Evolutionary conservation across 495 filamentous ascomycete species (phyloP).

Genomic region (Lentithecium fluviatile): DNA sequence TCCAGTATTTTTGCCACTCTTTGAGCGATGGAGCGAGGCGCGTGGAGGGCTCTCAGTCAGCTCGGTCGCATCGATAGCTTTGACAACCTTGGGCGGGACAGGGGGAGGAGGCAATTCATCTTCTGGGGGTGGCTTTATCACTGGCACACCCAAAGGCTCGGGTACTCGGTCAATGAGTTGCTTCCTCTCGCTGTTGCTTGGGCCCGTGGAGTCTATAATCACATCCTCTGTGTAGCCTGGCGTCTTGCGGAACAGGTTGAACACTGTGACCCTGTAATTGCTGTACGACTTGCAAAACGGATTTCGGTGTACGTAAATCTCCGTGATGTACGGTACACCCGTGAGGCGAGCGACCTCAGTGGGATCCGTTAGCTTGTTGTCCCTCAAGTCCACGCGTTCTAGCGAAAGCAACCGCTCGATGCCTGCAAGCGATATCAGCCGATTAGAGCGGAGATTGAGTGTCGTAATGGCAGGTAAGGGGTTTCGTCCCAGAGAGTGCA

Average conservation of each 20-base stretch:
- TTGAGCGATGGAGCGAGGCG: constrained; percentile 32
- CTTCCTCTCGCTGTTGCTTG: constrained; percentile 76
- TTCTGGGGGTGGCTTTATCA: constrained; percentile 63
- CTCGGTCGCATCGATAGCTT: constrained; percentile 46
- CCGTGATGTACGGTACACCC: constrained; percentile 82
- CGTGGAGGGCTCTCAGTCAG: not conserved
- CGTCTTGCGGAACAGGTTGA: constrained; percentile 92
- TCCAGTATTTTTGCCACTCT: constrained; percentile 32
- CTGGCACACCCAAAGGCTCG: constrained; percentile 69
- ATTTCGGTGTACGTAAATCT: constrained; percentile 88
- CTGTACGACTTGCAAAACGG: constrained; percentile 86
- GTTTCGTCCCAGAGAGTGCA: constrained; percentile 81
- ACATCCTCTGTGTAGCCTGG: constrained; percentile 91
- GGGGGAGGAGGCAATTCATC: constrained; percentile 41
- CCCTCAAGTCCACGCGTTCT: constrained; percentile 85
- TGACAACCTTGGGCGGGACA: constrained; percentile 11
- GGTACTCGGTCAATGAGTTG: constrained; percentile 80
- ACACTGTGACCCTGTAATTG: constrained; percentile 82
- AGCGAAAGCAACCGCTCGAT: constrained; percentile 85
- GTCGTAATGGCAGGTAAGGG: constrained; percentile 91
- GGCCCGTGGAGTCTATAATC: constrained; percentile 77
- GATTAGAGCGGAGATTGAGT: constrained; percentile 87
- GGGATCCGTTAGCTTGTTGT: constrained; percentile 87
- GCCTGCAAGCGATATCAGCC: constrained; percentile 82
- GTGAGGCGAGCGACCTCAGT: constrained; percentile 88